Base-by-base conservation (phyloP, 352 stramenopile species). In the Pythium rhizo-oryzae region DNA sequence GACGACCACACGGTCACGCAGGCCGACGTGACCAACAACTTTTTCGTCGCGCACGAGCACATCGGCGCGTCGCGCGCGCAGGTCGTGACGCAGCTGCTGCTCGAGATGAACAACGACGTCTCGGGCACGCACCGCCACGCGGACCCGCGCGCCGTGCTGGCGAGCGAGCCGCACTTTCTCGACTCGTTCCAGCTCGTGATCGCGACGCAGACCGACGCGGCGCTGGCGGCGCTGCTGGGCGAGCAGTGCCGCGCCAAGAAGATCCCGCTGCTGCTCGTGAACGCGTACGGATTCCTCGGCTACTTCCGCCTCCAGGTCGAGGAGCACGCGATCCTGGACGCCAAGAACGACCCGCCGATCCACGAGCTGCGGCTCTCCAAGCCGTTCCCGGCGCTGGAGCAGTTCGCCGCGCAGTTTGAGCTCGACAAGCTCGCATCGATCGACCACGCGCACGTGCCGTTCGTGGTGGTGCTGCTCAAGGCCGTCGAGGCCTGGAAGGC, bases 41-140 rank as follows among this genome's bases (percentile, higher is more conserved):
- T 99, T 72, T 99, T 99, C 70, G 84, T 98, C 8, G 76, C 76
- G 5, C 64, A 62, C 28, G 78, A 72, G 33, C 67, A 79, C 37
- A 23, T 96, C 0, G 83, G 87, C 28, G 75, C 65, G 21, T 82
- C 84, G 30, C 82, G 95, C 39, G 96, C 96, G 1, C 72, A 98
- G 72, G 82, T 89, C 19, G 82, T 91, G 24, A 77, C 81, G 18
- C 71, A 97, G 55, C 72, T 96, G 35, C 78, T 99, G 37, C 77
- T 91, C 13, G 97, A 99, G 81, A 92, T 99, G 77, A 99, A 99
- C 82, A 67, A 84, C 8, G 98, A 99, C 54, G 92, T 98, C 43
- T 67, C 78, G n/a, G 93, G 92, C 23, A 59, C 44, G 4, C 71
- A 76, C 21, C 78, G 78, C 19, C 70, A 82, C 49, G 82, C 91